These are phyloP conservation scores for Hibiscus tridactylites DNA, from an alignment of 345 rosid genomes.

Conservation along the genomic window DNA sequence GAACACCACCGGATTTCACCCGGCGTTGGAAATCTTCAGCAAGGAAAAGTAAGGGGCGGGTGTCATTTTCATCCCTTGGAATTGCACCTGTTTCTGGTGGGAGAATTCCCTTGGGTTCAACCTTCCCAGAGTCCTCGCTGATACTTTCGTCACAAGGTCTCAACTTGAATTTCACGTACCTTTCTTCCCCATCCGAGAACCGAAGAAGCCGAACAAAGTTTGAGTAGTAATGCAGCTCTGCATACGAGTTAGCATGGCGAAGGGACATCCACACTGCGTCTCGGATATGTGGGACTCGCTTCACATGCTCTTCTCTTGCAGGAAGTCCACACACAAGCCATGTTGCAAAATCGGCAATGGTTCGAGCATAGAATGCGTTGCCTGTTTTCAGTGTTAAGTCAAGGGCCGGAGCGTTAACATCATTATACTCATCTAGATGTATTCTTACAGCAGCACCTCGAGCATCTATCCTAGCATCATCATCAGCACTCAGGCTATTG, in stretches of 20 bases:
- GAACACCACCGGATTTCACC: slow-evolving; percentile 34
- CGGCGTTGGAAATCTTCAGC: slow-evolving; percentile 49
- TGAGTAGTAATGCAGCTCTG: slow-evolving; percentile 53
- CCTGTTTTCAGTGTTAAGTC: slow-evolving; percentile 66
- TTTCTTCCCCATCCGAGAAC: slow-evolving; percentile 46
- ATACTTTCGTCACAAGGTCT: slow-evolving; percentile 36
- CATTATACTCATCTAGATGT: slow-evolving; percentile 22
- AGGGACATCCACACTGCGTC: slow-evolving; percentile 66
- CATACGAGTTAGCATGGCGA: slow-evolving; percentile 34
- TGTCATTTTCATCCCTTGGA: slow-evolving; percentile 45
- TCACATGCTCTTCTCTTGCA: slow-evolving; percentile 54
- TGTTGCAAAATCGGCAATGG: slow-evolving; percentile 53
- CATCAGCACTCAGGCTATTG: slow-evolving; percentile 65
- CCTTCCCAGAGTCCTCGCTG: slow-evolving; percentile 48
- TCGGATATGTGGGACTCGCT: slow-evolving; percentile 42
- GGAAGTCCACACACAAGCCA: slow-evolving; percentile 69
- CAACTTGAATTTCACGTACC: slow-evolving; percentile 59
- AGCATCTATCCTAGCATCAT: slow-evolving; percentile 65
- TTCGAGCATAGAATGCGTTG: slow-evolving; percentile 56
- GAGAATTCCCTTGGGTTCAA: slow-evolving; percentile 51
- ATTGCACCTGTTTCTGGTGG: slow-evolving; percentile 81
- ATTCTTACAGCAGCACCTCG: slow-evolving; percentile 56
- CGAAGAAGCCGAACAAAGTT: slow-evolving; percentile 52
- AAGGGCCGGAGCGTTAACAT: slow-evolving; percentile 24
- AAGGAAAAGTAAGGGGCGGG: slow-evolving; percentile 52